Conservation (phyloP, 2,329 filamentous ascomycete species). For the Trichoderma sp. region DNA sequence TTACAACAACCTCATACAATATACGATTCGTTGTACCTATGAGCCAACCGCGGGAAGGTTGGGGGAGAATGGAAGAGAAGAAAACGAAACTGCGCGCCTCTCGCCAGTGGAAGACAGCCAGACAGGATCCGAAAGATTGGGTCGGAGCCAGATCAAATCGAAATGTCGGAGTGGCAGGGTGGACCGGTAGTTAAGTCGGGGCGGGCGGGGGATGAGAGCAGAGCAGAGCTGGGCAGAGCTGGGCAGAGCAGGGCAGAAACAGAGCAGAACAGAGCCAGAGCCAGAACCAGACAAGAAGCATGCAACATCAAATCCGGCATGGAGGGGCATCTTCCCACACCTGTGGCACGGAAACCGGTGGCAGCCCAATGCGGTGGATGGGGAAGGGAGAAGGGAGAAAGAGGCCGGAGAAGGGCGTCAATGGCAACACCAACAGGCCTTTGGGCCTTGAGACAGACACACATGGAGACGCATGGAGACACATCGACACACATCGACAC, state of each 20-base stretch:
- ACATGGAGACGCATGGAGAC: too few species aligned
- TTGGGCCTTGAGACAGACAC: neutral
- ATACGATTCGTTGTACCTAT: neutral
- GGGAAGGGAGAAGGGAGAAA: neutral
- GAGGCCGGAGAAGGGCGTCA: neutral
- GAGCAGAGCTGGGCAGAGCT: too few species aligned
- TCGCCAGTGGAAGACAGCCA: neutral
- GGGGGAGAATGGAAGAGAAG: neutral
- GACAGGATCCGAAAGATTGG: conserved; percentile 14
- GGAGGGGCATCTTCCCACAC: conserved; percentile 16
- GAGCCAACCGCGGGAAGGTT: neutral
- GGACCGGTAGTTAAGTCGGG: conserved; percentile 19
- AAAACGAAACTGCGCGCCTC: neutral
- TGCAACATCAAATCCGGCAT: conserved; percentile 20
- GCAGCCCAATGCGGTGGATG: conserved; percentile 20
- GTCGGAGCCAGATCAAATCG: conserved; percentile 18
- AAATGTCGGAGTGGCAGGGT: conserved; percentile 20
- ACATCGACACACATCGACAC: too few species aligned
- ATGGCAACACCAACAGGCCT: neutral
- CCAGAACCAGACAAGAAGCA: too few species aligned
- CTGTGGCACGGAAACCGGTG: conserved; percentile 5
- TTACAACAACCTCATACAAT: conserved; percentile 1
- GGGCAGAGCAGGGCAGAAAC: too few species aligned
- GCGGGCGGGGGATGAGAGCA: conserved; percentile 14
- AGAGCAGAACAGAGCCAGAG: too few species aligned